Evolutionary conservation across 2,329 filamentous ascomycete genomes (phyloP).

Genomic region (Curvularia verruculosa): DNA sequence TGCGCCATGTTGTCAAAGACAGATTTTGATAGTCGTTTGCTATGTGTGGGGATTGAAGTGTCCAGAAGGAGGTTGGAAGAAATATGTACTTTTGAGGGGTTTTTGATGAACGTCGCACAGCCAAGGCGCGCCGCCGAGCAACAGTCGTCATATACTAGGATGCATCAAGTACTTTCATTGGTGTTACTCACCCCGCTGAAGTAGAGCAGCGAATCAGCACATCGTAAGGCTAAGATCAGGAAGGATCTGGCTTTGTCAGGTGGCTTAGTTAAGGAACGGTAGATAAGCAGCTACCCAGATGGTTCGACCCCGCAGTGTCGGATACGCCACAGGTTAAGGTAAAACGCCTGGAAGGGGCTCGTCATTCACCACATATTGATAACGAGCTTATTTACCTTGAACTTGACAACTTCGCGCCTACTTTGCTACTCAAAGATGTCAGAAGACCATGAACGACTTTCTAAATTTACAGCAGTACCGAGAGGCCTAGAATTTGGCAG

Average conservation of each 20-base stretch:
- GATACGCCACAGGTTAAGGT: too few species aligned
- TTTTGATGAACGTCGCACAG: conserved; percentile 1
- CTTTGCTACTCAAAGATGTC: too few species aligned
- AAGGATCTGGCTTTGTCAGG: not conserved
- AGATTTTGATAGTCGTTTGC: not conserved
- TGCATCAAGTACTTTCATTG: conserved; percentile 8
- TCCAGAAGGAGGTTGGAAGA: conserved; percentile 2
- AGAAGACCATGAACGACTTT: too few species aligned
- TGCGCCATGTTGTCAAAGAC: conserved; percentile 7
- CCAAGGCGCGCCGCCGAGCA: not conserved
- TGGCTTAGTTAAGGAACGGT: not conserved
- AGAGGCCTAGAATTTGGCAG: too few species aligned
- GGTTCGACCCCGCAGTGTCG: too few species aligned
- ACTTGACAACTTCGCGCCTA: too few species aligned
- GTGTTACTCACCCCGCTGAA: conserved; percentile 3
- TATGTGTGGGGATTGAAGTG: not conserved
- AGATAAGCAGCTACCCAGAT: too few species aligned
- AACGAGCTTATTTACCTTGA: too few species aligned
- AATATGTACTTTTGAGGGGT: not conserved
- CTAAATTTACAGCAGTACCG: too few species aligned
- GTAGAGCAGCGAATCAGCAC: conserved; percentile 3
- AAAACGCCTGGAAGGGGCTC: too few species aligned
- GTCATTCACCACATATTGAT: too few species aligned
- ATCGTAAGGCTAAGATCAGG: not conserved
- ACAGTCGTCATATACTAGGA: conserved; percentile 3